These are phyloP conservation scores for Pestalotiopsis sp. DNA, from an alignment of 2,329 filamentous ascomycete species.

Conservation along the genomic window DNA sequence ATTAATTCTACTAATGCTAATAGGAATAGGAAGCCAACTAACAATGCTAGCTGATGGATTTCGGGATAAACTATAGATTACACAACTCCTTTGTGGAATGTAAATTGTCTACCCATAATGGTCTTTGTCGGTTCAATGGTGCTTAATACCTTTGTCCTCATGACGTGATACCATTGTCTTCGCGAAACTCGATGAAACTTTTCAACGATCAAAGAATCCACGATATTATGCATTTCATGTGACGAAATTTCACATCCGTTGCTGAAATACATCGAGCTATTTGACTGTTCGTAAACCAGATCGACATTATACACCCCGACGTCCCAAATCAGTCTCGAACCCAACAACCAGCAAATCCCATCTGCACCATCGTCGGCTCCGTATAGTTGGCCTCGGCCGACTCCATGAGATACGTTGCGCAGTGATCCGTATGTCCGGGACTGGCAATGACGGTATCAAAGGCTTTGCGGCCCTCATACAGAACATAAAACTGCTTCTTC, in stretches of 20 bases:
- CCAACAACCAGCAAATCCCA: conserved; percentile 13
- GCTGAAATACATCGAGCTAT: neutral
- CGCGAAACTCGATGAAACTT: neutral
- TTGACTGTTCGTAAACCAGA: no score
- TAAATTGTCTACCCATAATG: neutral
- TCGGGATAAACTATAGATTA: neutral
- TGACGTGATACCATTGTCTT: neutral
- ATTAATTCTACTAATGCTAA: no score
- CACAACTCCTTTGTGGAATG: neutral
- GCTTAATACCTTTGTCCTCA: neutral
- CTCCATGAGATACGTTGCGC: conserved; percentile 30
- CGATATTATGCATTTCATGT: neutral
- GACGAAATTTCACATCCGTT: neutral
- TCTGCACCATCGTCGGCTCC: conserved; percentile 19
- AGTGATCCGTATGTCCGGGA: conserved; percentile 30
- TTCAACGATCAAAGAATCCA: neutral
- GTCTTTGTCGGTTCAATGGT: neutral
- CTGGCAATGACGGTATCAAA: conserved; percentile 26
- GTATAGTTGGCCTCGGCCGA: conserved; percentile 21
- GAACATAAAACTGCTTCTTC: conserved; percentile 27
- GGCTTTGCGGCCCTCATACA: conserved; percentile 24
- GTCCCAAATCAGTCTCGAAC: neutral
- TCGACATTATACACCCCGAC: neutral
- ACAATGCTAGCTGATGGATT: no score
- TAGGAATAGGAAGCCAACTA: no score